Evolutionary conservation across 2,329 filamentous ascomycete genomes (phyloP).

Genomic region (Pleochaeta shiraiana): DNA sequence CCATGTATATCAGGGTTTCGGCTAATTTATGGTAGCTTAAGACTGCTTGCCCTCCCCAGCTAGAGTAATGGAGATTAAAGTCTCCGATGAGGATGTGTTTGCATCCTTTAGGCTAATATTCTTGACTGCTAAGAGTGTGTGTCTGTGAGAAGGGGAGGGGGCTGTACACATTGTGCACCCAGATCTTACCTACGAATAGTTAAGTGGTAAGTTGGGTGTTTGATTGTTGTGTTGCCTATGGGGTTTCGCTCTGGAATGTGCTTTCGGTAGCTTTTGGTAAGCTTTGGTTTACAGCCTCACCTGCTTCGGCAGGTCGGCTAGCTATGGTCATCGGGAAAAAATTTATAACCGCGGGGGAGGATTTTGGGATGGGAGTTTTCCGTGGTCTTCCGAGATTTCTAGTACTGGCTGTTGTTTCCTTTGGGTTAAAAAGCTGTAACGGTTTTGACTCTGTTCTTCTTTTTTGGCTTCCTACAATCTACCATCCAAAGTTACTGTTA

Average conservation of each 20-base stretch:
- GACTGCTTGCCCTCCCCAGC: background rate
- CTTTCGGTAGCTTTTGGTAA: background rate
- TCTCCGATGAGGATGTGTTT: background rate
- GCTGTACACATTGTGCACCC: background rate
- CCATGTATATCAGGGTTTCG: background rate
- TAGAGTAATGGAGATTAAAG: background rate
- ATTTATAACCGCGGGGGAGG: fast-evolving
- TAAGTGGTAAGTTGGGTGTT: background rate
- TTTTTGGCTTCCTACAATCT: background rate
- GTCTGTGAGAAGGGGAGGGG: no score
- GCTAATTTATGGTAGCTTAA: background rate
- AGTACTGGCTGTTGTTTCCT: background rate
- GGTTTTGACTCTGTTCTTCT: background rate
- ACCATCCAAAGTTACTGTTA: background rate
- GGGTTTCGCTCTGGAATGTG: background rate
- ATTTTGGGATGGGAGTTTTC: background rate
- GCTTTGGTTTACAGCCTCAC: background rate
- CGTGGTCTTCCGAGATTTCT: background rate
- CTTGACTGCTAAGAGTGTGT: background rate
- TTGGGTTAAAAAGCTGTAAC: background rate
- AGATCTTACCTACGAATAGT: background rate
- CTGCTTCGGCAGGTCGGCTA: background rate
- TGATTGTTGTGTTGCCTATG: background rate
- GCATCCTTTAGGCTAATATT: background rate
- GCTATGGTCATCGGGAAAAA: background rate